Percentiles rank a stretch among this genome's conserved stretches.
phyloP scores from a whole-genome alignment of 257 asterid species.

The Plantago major region DNA sequence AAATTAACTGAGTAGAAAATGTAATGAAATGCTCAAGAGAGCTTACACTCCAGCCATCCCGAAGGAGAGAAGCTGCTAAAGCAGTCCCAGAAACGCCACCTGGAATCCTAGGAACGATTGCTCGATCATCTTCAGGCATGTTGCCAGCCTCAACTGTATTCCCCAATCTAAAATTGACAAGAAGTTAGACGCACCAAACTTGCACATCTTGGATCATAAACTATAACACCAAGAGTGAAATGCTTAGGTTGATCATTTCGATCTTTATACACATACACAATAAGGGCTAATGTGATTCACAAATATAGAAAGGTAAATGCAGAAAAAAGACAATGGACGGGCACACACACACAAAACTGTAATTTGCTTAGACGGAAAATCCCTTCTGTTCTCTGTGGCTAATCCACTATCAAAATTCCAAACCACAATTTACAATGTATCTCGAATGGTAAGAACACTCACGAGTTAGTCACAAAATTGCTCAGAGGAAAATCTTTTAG shows the following conservation, averaged over 20 bases:
- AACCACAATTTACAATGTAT: background rate
- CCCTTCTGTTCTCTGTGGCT: no score
- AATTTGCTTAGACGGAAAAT: no score
- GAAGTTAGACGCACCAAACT: conserved; percentile 5
- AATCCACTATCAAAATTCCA: conserved; percentile 1
- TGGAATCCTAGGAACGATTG: conserved; percentile 70
- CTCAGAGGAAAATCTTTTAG: conserved; percentile 47
- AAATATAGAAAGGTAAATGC: no score
- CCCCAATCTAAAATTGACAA: conserved; percentile 31
- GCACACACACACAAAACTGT: no score
- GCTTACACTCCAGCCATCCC: conserved; percentile 98
- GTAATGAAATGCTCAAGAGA: conserved; percentile 1
- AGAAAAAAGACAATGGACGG: no score
- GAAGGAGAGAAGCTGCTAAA: conserved; percentile 90
- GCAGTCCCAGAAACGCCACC: conserved; percentile 92
- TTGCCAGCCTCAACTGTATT: conserved; percentile 35
- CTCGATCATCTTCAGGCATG: conserved; percentile 48
- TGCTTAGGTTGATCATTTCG: no score
- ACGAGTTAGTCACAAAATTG: conserved; percentile 49
- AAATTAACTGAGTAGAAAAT: background rate
- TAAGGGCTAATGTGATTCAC: no score
- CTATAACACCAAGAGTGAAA: no score
- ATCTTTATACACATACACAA: no score
- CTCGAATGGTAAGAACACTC: conserved; percentile 29
- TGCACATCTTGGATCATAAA: no score